These are phyloP conservation scores for Penicillium occitanis DNA, from an alignment of 2,329 filamentous ascomycete genomes.

Conservation along the genomic window DNA sequence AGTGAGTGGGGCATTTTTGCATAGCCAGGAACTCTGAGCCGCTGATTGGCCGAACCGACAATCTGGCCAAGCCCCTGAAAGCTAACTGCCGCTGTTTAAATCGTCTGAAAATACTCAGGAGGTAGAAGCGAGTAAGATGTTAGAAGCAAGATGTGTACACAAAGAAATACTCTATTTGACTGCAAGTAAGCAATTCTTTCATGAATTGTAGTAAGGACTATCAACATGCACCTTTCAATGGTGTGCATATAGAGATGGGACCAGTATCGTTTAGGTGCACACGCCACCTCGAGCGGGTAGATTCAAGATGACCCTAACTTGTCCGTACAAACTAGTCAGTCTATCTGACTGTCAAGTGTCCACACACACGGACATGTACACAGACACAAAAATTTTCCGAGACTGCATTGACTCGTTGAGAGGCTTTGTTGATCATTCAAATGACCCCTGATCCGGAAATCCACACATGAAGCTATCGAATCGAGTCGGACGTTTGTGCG, in stretches of 20 bases:
- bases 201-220: neutral
- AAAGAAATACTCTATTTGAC: neutral
- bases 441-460: neutral
- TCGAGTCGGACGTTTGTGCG: conserved; percentile 15
- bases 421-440: neutral
- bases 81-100: neutral
- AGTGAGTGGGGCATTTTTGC: neutral
- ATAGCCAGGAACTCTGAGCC: conserved; percentile 11
- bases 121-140: neutral
- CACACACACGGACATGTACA: neutral
- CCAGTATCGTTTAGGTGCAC: neutral
- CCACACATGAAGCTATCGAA: conserved; percentile 15
- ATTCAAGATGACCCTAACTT: neutral
- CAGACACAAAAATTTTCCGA: conserved; percentile 1
- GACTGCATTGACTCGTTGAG: neutral
- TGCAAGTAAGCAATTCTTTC: neutral
- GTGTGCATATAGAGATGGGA: neutral
- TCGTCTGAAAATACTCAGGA: neutral
- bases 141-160: neutral
- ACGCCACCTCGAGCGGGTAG: neutral
- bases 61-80: conserved; percentile 10
- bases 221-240: neutral
- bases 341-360: neutral
- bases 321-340: neutral
- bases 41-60: neutral